A percentile compares a stretch with the other conserved stretches of the same genome.
Conservation (phyloP, 2,329 filamentous ascomycete species). For the Conoideocrella luteorostrata region DNA sequence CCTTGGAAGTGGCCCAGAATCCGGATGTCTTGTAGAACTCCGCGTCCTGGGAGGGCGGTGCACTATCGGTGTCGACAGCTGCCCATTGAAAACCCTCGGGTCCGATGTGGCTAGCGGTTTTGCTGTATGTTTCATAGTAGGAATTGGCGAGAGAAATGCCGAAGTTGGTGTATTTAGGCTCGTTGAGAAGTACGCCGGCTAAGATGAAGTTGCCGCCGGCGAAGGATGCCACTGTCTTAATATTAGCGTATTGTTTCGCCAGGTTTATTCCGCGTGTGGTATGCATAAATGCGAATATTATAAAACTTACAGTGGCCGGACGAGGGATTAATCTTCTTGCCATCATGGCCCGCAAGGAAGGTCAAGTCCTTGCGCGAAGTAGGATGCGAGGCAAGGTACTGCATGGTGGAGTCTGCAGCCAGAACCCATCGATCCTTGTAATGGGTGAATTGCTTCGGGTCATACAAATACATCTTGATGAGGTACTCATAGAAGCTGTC, state of each 20-base stretch:
- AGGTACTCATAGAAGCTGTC: conserved; percentile 88
- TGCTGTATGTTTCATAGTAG: conserved; percentile 69
- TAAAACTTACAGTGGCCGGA: conserved; percentile 45
- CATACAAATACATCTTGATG: conserved; percentile 86
- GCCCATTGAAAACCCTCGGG: conserved; percentile 67
- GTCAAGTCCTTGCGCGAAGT: conserved; percentile 61
- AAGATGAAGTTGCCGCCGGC: conserved; percentile 81
- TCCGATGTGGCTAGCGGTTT: conserved; percentile 66
- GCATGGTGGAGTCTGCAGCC: conserved; percentile 70
- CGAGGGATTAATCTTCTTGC: conserved; percentile 33
- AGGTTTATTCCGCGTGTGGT: too few relatives aligned
- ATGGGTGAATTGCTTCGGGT: conserved; percentile 51
- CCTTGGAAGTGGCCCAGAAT: conserved; percentile 7
- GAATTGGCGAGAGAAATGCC: conserved; percentile 65
- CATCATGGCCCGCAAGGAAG: conserved; percentile 56
- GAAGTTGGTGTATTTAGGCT: conserved; percentile 63
- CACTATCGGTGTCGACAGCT: conserved; percentile 33
- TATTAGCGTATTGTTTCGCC: neutral
- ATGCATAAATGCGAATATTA: too few relatives aligned
- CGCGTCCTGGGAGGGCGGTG: conserved; percentile 38
- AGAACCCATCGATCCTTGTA: conserved; percentile 71
- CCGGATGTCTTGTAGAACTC: conserved; percentile 64
- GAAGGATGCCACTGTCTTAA: conserved; percentile 65
- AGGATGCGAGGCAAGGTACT: conserved; percentile 64
- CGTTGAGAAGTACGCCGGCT: conserved; percentile 62